Base-by-base conservation (phyloP, 179 eudicot species). In the Nepenthes alata region DNA sequence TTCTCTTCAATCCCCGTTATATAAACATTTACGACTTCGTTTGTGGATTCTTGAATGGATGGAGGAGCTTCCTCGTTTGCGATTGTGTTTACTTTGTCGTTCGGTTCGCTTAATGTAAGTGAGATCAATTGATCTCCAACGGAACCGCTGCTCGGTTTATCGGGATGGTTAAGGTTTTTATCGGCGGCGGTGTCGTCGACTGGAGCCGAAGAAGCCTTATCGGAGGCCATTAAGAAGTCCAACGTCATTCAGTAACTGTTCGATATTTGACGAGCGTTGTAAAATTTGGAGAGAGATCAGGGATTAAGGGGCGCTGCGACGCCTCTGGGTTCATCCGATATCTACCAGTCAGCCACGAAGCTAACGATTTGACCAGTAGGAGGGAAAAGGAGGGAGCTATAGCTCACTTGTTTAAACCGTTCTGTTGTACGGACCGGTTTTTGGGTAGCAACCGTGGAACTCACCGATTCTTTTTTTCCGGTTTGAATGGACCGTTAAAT, bases 71-170 rank as follows among this genome's bases (percentile, higher is more conserved):
- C 25, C 25, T 25, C 1, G 25, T 25, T 25, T 25, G 25, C 25
- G 25, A 25, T 25, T 25, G 25, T 25, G 38, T 52, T 14, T 13
- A 13, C 53, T 53, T 51, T 11, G 48, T 62, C 47, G 14, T 55
- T 41, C 1, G 63, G 59, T 38, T 47, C 65, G 44, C 52, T 7
- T 36, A 82, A 53, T 39, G 83, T 50, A 49, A 83, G 77, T 58
- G 86, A 72, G 57, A 64, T 60, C 56, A 87, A 61, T 37, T 79
- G 85, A 55, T 66, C 72, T 57, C 81, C 89, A 36, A 86, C 74
- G 5, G 83, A 76, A 77, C 70, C 3, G 81, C 74, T 37, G 49
- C 41, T 6, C 70, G 11, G 59, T 47, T 78, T 45, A 9, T 13
- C 47, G 60, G 38, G n/a, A 44, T 72, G 70, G 65, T 50, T 65